Percentiles rank a stretch among this genome's conserved stretches.
Conservation (phyloP, 2,329 filamentous ascomycete genomes). For the Diaporthe vexans region DNA sequence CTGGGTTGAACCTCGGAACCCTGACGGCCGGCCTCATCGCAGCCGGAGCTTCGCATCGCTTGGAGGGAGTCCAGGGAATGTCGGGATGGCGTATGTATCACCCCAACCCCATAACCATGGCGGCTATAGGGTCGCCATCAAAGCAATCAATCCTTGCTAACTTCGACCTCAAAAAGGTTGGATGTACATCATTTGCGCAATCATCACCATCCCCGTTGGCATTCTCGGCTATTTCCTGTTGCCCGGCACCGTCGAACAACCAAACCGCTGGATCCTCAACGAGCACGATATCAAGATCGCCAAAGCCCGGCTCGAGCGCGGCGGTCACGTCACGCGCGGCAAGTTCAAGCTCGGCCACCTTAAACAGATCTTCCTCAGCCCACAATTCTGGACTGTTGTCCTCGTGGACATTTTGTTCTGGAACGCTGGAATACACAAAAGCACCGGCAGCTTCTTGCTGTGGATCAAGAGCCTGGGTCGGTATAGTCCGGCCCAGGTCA, state of each 20-base stretch:
- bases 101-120: too few relatives aligned
- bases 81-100: constrained; percentile 57
- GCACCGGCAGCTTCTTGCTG: constrained; percentile 64
- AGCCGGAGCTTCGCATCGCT: constrained; percentile 55
- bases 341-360: constrained; percentile 52
- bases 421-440: constrained; percentile 63
- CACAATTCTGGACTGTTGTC: constrained; percentile 65
- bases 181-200: constrained; percentile 68
- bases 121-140: too few relatives aligned
- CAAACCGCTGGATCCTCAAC: constrained; percentile 62
- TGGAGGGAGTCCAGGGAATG: constrained; percentile 60
- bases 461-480: constrained; percentile 70
- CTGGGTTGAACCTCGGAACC: constrained; percentile 64
- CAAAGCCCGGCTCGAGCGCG: constrained; percentile 58
- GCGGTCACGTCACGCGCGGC: constrained; percentile 56
- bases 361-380: constrained; percentile 54
- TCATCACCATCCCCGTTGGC: constrained; percentile 69
- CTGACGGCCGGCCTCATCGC: constrained; percentile 66
- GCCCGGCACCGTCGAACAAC: constrained; percentile 64
- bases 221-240: constrained; percentile 65
- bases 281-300: constrained; percentile 62
- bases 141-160: too few relatives aligned
- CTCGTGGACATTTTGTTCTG: constrained; percentile 69
- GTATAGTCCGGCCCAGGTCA: constrained; percentile 61
- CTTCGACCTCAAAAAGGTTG: constrained; percentile 48